Percentiles rank a stretch among this genome's conserved stretches.
phyloP scores from a whole-genome alignment of 2,329 filamentous ascomycete species.

The Fusarium sp. region DNA sequence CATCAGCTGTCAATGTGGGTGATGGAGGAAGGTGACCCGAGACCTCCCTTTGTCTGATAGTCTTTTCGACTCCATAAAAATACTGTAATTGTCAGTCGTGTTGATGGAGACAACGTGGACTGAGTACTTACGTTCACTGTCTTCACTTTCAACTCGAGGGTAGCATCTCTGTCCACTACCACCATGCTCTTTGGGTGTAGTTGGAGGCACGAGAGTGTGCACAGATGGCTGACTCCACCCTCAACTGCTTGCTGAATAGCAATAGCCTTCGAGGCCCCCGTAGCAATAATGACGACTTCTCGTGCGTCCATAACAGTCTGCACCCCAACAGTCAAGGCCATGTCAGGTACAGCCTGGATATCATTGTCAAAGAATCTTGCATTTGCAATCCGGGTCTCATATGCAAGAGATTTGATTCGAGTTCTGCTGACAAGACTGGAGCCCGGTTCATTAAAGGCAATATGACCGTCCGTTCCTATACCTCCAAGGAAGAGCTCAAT shows the following conservation, averaged over 20 bases:
- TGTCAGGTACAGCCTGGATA: not conserved
- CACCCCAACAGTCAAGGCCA: conserved; percentile 7
- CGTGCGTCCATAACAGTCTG: conserved; percentile 19
- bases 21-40: not conserved
- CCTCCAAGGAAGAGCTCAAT: conserved; percentile 11
- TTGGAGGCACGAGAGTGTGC: conserved; percentile 1
- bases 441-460: conserved; percentile 3
- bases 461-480: conserved; percentile 2
- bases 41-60: not conserved
- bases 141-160: conserved; percentile 8
- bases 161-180: conserved; percentile 1
- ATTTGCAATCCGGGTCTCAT: conserved; percentile 6
- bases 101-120: accelerated
- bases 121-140: not conserved
- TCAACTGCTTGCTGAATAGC: conserved; percentile 4
- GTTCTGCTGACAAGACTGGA: conserved; percentile 8
- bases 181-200: conserved; percentile 11
- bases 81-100: not conserved
- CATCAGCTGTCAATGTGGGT: not conserved
- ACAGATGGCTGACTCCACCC: conserved; percentile 9
- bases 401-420: conserved; percentile 6
- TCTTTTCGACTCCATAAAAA: conserved; percentile 3
- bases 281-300: conserved; percentile 6
- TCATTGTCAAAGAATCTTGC: conserved; percentile 5
- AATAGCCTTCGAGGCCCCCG: not conserved